Conservation (phyloP, 2,329 filamentous ascomycete species). For the Monilinia vaccinii-corymbosi region DNA sequence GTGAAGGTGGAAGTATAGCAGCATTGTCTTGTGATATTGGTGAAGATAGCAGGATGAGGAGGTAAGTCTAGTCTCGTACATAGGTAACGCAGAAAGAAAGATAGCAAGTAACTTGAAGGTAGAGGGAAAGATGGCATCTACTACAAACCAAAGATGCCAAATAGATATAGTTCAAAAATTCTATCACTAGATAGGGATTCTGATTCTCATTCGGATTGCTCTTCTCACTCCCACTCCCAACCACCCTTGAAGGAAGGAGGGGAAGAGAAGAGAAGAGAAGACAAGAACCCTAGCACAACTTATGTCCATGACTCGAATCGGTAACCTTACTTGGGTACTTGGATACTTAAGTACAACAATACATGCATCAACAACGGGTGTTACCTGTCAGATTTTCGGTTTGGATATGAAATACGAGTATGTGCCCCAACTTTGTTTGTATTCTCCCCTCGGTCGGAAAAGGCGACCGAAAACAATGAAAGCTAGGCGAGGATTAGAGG, state of each 20-base stretch:
- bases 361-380: conserved; percentile 3
- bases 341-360: background rate
- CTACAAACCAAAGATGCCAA: background rate
- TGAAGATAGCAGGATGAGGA: background rate
- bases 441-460: background rate
- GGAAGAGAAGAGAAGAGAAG: background rate
- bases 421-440: background rate
- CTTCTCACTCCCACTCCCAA: background rate
- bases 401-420: background rate
- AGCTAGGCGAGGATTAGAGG: background rate
- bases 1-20: background rate
- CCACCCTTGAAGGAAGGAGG: background rate
- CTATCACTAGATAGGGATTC: background rate
- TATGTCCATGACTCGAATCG: background rate
- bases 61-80: background rate
- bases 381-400: conserved; percentile 6
- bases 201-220: background rate
- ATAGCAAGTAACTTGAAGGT: background rate
- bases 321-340: background rate
- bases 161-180: background rate
- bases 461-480: background rate
- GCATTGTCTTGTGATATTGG: background rate
- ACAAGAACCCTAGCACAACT: background rate
- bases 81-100: background rate
- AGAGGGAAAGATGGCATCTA: background rate